Conservation (phyloP, 2,329 filamentous ascomycete genomes). For the Fusarium sulawesiense region DNA sequence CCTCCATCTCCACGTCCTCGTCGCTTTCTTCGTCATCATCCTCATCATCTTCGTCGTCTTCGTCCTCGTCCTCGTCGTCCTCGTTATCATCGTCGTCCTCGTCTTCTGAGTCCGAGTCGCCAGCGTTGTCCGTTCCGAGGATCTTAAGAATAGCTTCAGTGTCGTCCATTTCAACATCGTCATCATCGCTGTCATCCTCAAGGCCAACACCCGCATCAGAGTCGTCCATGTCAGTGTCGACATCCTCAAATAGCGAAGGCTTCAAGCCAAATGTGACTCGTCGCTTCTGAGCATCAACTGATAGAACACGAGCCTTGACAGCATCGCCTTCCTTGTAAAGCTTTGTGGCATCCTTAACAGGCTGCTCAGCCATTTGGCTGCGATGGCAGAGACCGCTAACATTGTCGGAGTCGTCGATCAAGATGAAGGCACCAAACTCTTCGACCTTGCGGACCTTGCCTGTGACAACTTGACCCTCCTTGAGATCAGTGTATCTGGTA, state of each 20-base stretch:
- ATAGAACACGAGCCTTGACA: slow-evolving; percentile 92
- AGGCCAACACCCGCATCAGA: slow-evolving; percentile 63
- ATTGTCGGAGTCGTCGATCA: slow-evolving; percentile 86
- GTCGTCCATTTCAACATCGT: slow-evolving; percentile 64
- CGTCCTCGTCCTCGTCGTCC: slow-evolving; percentile 47
- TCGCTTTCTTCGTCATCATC: slow-evolving; percentile 53
- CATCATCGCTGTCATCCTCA: slow-evolving; percentile 61
- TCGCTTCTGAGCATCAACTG: slow-evolving; percentile 78
- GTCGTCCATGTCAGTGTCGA: slow-evolving; percentile 63
- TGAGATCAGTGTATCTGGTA: slow-evolving; percentile 79
- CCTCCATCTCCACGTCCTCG: slow-evolving; percentile 56
- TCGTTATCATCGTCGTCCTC: slow-evolving; percentile 45
- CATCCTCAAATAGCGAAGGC: slow-evolving; percentile 85
- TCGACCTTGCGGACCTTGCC: slow-evolving; percentile 94
- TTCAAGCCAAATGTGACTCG: slow-evolving; percentile 92
- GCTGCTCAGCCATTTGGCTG: slow-evolving; percentile 88
- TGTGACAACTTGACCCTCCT: slow-evolving; percentile 83
- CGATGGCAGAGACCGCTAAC: slow-evolving; percentile 94
- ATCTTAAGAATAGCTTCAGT: slow-evolving; percentile 57
- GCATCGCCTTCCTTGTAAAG: slow-evolving; percentile 89
- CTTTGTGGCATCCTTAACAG: slow-evolving; percentile 85
- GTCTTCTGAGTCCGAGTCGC: slow-evolving; percentile 55
- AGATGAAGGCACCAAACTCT: slow-evolving; percentile 94
- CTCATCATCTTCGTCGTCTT: slow-evolving; percentile 57
- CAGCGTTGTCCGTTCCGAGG: slow-evolving; percentile 59